Percentiles rank a stretch among this genome's conserved stretches.
These are phyloP conservation scores for Aspergillus unguis DNA, from an alignment of 2,329 filamentous ascomycete species.

Conservation along the genomic window DNA sequence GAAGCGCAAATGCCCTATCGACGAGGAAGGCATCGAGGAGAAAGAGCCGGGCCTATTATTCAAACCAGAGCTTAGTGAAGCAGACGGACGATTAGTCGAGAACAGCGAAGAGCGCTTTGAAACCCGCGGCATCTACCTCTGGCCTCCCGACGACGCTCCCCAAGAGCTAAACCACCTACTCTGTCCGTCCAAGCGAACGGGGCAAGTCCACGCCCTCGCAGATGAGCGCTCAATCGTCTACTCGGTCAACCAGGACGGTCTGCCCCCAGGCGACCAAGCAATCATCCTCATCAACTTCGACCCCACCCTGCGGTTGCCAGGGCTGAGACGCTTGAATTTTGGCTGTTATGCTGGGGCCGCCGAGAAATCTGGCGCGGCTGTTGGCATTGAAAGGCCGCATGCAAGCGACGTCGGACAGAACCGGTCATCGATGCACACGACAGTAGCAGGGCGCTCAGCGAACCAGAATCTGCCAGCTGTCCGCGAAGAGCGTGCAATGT, in stretches of 20 bases:
- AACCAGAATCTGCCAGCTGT: constrained; percentile 23
- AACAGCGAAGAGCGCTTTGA: constrained; percentile 39
- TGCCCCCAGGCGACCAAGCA: constrained; percentile 25
- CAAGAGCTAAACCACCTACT: constrained; percentile 37
- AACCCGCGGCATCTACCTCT: constrained; percentile 39
- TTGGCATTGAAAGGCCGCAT: constrained; percentile 17
- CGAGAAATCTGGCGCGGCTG: neutral
- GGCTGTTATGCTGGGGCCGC: neutral
- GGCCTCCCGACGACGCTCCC: constrained; percentile 42
- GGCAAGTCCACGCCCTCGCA: constrained; percentile 32
- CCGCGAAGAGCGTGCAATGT: constrained; percentile 27
- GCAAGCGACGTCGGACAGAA: constrained; percentile 14
- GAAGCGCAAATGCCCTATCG: constrained; percentile 39
- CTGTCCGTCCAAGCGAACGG: constrained; percentile 35
- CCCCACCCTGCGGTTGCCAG: constrained; percentile 31
- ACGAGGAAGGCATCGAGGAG: constrained; percentile 29
- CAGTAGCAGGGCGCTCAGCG: constrained; percentile 6
- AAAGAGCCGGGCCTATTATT: constrained; percentile 25
- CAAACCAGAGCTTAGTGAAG: constrained; percentile 25
- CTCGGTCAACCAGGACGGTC: constrained; percentile 30
- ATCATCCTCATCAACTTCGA: constrained; percentile 42
- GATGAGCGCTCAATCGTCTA: constrained; percentile 43
- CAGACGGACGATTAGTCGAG: constrained; percentile 26
- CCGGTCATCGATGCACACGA: constrained; percentile 10
- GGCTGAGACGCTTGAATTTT: constrained; percentile 15